Evolutionary conservation across 148 eudicot species (phyloP), one percentile per base, ranked within the genome.

Genomic region (Amaranthus cruentus): DNA sequence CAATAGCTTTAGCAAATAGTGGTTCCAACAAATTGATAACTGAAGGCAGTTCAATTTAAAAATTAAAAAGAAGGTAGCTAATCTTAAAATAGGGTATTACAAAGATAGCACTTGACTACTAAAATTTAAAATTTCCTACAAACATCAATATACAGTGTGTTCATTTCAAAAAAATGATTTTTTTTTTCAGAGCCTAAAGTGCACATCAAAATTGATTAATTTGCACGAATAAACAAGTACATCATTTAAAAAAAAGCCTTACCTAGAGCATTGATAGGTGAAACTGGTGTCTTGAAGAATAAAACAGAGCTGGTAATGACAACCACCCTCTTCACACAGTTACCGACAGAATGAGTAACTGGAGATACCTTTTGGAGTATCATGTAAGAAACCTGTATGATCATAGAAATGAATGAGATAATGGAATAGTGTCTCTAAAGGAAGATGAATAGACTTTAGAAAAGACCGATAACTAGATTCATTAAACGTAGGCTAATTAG

Each of bases 311-410:
- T 83, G 66, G 90, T 89, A 46, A 94, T 94, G 73, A 94, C 96
- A 47, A 91, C 97, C 82, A 94, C 98, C 6, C 97, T 90, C 85
- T 94, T 94, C 77, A 90, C 98, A 73, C 97, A 94, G 79, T 94
- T 94, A 51, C 90, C 88, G 51, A 91, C 93, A 7, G 97, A 91
- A 77, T 91, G 97, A 49, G 97, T 89, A 62, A 94, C 97, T 11
- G 98, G 98, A 46, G 98, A 91, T 70, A 94, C 96, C 84, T 89
- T 92, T 79, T 85, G 86, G 83, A 94, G 77, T 73, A 94, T 89
- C 97, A 94, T 90, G 84, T 94, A 94, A n/a, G 98, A 84, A 69
- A 94, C 90, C 98, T 91, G 87, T 82, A 83, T 6, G 2, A 75
- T 56, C 78, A 64, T 6, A 70, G 18, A 58, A 46, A 65, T 54